Evolutionary conservation across 495 filamentous ascomycete species (phyloP), one percentile per base, ranked within the genome.

Genomic region (Aspergillus incahuasiensis): DNA sequence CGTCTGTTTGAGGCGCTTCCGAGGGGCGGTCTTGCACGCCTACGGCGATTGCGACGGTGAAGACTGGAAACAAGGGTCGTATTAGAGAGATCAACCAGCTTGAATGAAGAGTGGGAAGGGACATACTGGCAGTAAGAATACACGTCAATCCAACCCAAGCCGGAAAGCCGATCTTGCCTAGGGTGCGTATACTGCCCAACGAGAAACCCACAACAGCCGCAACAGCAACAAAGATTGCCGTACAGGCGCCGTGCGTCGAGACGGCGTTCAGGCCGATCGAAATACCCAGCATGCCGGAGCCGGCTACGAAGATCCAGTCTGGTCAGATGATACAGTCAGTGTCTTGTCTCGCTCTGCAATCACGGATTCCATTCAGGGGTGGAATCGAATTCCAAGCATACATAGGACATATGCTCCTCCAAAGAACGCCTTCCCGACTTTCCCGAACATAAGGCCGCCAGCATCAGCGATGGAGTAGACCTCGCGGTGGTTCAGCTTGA

Each of bases 381-480:
- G 13, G 18, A 44, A 30, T 9, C 47, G 12, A 20, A 21, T 4
- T 7, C 6, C n/a, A 24, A 2, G 55, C 68, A 32, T 57, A 74
- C 71, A 73, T 13, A 74, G 61, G 49, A 56, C 48, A 55, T 87
- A 85, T 52, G 81, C 82, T 38, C 65, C 61, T 9, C 81, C 82
- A 56, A 86, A 70, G 15, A 91, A 49, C 54, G 82, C 80, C 53
- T 81, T 80, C 0, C 86, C 86, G 19, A 78, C 64, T n/a, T 51
- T 66, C 13, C 86, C 87, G 65, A 83, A 80, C 56, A 90, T 79
- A 46, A 91, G 61, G 13, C 73, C 69, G 6, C 84, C 84, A 5
- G 79, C 86, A 65, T 92, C 87, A 38, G 85, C 83, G 50, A 90
- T 86, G 59, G 82, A 77, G 53, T 83, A 73, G 9, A 91, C 79